Evolutionary conservation across 768 basidiomycete genomes (phyloP).

Genomic region (Cantharellus cinnabarinus): DNA sequence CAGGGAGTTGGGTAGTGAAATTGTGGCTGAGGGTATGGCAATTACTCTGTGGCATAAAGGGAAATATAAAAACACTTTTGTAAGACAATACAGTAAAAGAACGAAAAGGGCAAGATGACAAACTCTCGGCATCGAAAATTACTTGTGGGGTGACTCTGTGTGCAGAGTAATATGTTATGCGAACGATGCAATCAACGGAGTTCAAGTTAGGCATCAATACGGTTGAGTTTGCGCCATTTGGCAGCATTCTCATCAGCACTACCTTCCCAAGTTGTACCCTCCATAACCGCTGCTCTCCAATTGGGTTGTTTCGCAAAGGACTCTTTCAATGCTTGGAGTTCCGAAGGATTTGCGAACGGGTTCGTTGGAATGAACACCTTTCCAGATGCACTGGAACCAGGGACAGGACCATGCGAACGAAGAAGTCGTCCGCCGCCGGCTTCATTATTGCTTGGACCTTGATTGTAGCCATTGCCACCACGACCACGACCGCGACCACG

Average conservation of each 20-base stretch:
- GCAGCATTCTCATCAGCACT: background rate
- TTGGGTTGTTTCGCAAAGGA: background rate
- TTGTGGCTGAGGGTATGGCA: too few species aligned
- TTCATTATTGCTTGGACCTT: background rate
- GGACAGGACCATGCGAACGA: background rate
- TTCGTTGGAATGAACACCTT: background rate
- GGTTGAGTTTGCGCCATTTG: background rate
- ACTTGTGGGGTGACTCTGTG: too few species aligned
- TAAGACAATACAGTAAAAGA: too few species aligned
- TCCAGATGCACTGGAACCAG: background rate
- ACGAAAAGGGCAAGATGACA: too few species aligned
- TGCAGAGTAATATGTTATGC: too few species aligned
- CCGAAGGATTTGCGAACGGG: background rate
- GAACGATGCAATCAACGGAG: too few species aligned
- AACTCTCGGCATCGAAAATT: too few species aligned
- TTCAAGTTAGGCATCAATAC: too few species aligned
- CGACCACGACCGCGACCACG: background rate
- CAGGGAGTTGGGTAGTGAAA: too few species aligned
- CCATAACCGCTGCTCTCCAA: background rate
- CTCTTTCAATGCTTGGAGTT: background rate
- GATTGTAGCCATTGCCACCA: background rate
- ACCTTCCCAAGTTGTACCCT: background rate
- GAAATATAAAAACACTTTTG: too few species aligned
- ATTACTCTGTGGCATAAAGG: too few species aligned
- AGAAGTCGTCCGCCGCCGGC: background rate